Evolutionary conservation across 495 filamentous ascomycete species (phyloP).

Genomic region (Aspergillus haitiensis): DNA sequence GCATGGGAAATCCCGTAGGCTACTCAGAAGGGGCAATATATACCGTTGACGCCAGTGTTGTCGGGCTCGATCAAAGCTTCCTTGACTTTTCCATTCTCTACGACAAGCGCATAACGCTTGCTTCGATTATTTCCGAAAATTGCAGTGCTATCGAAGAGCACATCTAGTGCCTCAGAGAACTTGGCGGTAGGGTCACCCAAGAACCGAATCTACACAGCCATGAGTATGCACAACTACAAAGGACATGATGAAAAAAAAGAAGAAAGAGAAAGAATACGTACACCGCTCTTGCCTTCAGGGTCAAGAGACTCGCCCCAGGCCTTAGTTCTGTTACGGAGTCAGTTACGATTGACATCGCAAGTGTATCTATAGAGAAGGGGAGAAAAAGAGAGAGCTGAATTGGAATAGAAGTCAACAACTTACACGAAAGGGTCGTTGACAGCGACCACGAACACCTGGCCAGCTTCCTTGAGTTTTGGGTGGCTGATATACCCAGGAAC

Average conservation of each 20-base stretch:
- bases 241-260: not conserved
- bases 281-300: constrained; percentile 66
- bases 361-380: too few relatives aligned
- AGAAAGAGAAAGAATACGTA: constrained; percentile 48
- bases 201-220: constrained; percentile 67
- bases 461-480: constrained; percentile 69
- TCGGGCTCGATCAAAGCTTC: constrained; percentile 83
- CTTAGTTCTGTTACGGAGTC: constrained; percentile 63
- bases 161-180: constrained; percentile 83
- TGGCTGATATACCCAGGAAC: constrained; percentile 80
- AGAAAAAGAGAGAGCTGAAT: not conserved
- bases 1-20: not conserved
- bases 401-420: constrained; percentile 30
- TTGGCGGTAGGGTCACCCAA: constrained; percentile 80
- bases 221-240: not conserved
- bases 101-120: constrained; percentile 84
- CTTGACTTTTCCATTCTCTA: constrained; percentile 77
- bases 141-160: constrained; percentile 75
- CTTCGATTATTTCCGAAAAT: constrained; percentile 84
- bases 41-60: constrained; percentile 85
- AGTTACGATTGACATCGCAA: not conserved
- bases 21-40: constrained; percentile 19
- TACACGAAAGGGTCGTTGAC: constrained; percentile 98
- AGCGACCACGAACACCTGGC: constrained; percentile 79
- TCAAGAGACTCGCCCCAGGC: constrained; percentile 78